Conservation (phyloP, 768 basidiomycete species). For the Termitomyces eurrhizus region DNA sequence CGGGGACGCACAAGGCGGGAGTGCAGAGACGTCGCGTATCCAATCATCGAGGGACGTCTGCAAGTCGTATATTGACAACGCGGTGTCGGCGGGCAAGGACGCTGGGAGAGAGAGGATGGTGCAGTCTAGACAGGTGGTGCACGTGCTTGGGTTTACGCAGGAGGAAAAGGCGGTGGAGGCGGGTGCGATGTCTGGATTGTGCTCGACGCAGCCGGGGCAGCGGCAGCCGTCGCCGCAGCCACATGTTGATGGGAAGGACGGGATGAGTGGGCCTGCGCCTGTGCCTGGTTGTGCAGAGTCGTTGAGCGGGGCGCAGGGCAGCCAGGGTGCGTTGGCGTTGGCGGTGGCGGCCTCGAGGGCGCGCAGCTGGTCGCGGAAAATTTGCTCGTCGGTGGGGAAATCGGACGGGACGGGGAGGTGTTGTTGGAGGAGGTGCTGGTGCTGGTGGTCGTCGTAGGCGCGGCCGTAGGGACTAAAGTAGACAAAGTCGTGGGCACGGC, state of each 20-base stretch:
- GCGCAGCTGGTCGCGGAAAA: conserved; percentile 22
- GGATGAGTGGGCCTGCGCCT: not conserved
- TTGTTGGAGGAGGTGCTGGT: conserved; percentile 7
- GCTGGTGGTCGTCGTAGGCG: conserved; percentile 46
- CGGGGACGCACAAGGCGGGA: not conserved
- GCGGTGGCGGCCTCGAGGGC: conserved; percentile 31
- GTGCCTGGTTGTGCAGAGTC: not conserved
- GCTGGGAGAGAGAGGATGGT: conserved; percentile 50
- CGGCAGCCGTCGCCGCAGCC: conserved; percentile 60
- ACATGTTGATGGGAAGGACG: conserved; percentile 46
- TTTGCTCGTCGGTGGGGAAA: conserved; percentile 21
- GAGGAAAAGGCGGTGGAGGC: conserved; percentile 33
- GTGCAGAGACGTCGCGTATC: conserved; percentile 13
- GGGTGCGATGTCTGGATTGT: conserved; percentile 33
- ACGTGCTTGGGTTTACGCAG: conserved; percentile 32
- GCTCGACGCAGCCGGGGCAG: conserved; percentile 63
- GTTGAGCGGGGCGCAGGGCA: conserved; percentile 13
- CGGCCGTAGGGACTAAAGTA: conserved; percentile 67
- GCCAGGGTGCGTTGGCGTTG: conserved; percentile 20
- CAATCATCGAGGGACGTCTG: conserved; percentile 10
- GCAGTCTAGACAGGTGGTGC: conserved; percentile 57
- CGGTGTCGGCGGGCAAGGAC: conserved; percentile 36
- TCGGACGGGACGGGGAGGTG: conserved; percentile 18
- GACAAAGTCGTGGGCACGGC: conserved; percentile 47
- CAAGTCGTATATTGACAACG: conserved; percentile 28